Percentiles rank a stretch among this genome's conserved stretches.
phyloP scores from a whole-genome alignment of 2,329 filamentous ascomycete genomes.

The Truncatella angustata region DNA sequence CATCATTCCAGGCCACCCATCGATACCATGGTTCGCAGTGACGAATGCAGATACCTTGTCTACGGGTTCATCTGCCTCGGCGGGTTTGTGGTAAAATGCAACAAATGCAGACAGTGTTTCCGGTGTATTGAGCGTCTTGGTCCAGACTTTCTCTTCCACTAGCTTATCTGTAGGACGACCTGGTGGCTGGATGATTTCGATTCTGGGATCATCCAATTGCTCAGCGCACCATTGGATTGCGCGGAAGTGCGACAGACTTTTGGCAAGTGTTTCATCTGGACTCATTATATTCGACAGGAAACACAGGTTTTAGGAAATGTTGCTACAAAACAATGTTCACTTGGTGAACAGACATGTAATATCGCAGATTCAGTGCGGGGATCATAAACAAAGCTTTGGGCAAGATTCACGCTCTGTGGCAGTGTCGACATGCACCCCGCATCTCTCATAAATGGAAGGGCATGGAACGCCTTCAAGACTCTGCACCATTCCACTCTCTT shows the following conservation, averaged over 20 bases:
- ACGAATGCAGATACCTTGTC: constrained; percentile 31
- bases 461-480: too few species aligned
- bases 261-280: background rate
- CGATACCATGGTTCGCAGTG: constrained; percentile 48
- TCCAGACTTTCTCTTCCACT: background rate
- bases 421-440: too few species aligned
- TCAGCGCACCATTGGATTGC: constrained; percentile 3
- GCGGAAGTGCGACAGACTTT: background rate
- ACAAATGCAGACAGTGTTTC: background rate
- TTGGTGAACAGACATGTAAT: too few species aligned
- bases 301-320: too few species aligned
- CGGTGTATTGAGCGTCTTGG: constrained; percentile 1
- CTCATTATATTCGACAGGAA: background rate
- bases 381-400: too few species aligned
- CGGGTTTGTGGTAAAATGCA: background rate
- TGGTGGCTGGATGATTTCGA: background rate
- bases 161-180: background rate
- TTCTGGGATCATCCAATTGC: background rate
- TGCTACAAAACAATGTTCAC: too few species aligned
- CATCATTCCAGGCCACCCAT: constrained; percentile 49
- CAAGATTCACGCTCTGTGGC: too few species aligned
- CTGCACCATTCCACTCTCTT: too few species aligned
- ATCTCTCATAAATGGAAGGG: too few species aligned
- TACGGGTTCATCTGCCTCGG: constrained; percentile 11
- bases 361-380: too few species aligned